Evolutionary conservation across 2,329 filamentous ascomycete species (phyloP).

Genomic region (Daldinia sp.): DNA sequence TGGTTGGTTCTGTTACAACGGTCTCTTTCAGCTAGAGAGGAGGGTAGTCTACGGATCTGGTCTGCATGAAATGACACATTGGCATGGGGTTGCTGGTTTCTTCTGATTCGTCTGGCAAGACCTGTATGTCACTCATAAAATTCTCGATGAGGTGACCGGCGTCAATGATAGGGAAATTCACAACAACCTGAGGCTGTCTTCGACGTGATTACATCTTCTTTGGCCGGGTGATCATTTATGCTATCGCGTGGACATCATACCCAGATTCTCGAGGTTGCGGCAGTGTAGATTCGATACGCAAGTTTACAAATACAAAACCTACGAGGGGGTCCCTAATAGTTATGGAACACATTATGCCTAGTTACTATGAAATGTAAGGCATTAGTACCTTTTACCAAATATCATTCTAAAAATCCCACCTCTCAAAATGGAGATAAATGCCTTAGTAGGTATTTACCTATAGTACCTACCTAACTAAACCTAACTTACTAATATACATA

Average conservation of each 20-base stretch:
- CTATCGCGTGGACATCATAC: slow-evolving; percentile 4
- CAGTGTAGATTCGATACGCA: slow-evolving; percentile 11
- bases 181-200: slow-evolving; percentile 48
- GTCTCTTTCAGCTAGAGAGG: slow-evolving; percentile 42
- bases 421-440: background rate
- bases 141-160: slow-evolving; percentile 65
- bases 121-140: slow-evolving; percentile 73
- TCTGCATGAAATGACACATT: slow-evolving; percentile 59
- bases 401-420: background rate
- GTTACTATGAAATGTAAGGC: background rate
- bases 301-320: slow-evolving; percentile 2
- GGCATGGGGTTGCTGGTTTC: slow-evolving; percentile 70
- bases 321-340: too few species aligned
- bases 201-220: slow-evolving; percentile 12
- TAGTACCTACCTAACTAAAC: too few species aligned
- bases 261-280: slow-evolving; percentile 2
- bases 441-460: too few species aligned
- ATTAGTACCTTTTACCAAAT: background rate
- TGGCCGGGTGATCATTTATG: background rate
- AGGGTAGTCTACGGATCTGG: slow-evolving; percentile 48
- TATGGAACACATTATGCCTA: too few species aligned
- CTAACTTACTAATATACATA: too few species aligned
- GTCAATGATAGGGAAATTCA: slow-evolving; percentile 74
- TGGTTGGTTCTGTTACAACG: slow-evolving; percentile 56
- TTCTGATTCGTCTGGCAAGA: slow-evolving; percentile 67